Evolutionary conservation across 2,329 filamentous ascomycete genomes (phyloP).

Genomic region (Zymoseptoria crescenta): DNA sequence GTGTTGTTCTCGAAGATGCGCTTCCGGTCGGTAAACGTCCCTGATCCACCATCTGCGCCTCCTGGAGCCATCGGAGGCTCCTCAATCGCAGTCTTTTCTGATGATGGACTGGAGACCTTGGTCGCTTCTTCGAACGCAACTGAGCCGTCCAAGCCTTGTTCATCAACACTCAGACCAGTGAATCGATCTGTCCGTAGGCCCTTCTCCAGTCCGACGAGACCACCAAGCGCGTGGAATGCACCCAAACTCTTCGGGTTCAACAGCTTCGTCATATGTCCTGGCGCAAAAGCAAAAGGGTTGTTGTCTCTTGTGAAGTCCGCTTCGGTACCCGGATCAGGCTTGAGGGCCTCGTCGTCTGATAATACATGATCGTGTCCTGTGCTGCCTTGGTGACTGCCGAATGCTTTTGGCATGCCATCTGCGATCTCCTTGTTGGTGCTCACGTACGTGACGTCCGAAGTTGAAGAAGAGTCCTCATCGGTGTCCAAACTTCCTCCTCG

Average conservation of each 20-base stretch:
- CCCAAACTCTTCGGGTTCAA: constrained; percentile 70
- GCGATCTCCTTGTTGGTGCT: constrained; percentile 33
- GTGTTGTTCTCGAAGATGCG: constrained; percentile 63
- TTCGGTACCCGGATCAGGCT: constrained; percentile 68
- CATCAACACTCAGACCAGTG: constrained; percentile 63
- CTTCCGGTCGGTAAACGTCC: constrained; percentile 54
- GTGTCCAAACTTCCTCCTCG: constrained; percentile 61
- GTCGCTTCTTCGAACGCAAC: constrained; percentile 61
- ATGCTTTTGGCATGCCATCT: constrained; percentile 17
- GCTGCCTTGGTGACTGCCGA: constrained; percentile 18
- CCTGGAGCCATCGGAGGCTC: constrained; percentile 16
- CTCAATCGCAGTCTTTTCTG: constrained; percentile 21
- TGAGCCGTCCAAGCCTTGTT: constrained; percentile 53
- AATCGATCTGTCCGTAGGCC: constrained; percentile 60
- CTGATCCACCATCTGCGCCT: constrained; percentile 14
- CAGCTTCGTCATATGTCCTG: constrained; percentile 72
- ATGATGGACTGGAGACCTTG: constrained; percentile 20
- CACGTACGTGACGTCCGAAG: constrained; percentile 57
- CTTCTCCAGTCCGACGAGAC: constrained; percentile 63
- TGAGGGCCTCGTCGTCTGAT: constrained; percentile 61
- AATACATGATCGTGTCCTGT: constrained; percentile 45
- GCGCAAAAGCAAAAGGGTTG: constrained; percentile 78
- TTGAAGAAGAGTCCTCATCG: constrained; percentile 45
- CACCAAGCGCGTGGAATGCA: constrained; percentile 69
- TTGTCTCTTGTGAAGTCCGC: constrained; percentile 65